Evolutionary conservation across 352 stramenopile genomes (phyloP).

Genomic region (Globisporangium nunn): DNA sequence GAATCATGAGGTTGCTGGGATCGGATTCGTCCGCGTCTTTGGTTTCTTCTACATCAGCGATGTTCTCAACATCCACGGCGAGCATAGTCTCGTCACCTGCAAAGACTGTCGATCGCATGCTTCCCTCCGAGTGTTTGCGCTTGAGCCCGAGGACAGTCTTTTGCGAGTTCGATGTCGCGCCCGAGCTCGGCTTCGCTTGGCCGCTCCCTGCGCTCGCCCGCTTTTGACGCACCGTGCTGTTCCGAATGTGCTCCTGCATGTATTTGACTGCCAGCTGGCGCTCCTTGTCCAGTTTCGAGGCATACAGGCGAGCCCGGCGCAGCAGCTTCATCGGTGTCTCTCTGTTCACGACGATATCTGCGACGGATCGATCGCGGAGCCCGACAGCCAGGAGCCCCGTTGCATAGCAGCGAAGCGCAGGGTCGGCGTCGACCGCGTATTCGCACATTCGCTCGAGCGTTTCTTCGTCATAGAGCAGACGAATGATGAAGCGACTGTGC

Average conservation of each 20-base stretch:
- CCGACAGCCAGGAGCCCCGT: constrained; percentile 70
- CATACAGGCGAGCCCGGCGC: constrained; percentile 64
- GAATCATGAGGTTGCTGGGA: background rate
- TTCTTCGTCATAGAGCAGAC: constrained; percentile 72
- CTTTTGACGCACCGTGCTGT: constrained; percentile 24
- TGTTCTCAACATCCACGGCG: background rate
- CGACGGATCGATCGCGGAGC: constrained; percentile 70
- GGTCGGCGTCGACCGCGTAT: constrained; percentile 49
- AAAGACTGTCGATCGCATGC: constrained; percentile 7
- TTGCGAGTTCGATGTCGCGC: background rate
- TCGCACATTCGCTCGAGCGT: constrained; percentile 66
- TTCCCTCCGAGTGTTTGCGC: constrained; percentile 37
- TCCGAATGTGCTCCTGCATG: constrained; percentile 60
- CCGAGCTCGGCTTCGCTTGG: constrained; percentile 5
- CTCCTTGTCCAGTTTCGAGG: constrained; percentile 70
- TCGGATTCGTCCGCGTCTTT: background rate
- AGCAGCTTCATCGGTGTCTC: constrained; percentile 68
- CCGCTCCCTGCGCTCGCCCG: constrained; percentile 13
- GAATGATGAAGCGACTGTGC: constrained; percentile 69
- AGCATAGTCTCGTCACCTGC: constrained; percentile 21
- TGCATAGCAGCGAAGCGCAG: constrained; percentile 62
- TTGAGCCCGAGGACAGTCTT: constrained; percentile 20
- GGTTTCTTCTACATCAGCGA: constrained; percentile 6
- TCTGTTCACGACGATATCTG: constrained; percentile 79
- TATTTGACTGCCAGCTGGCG: constrained; percentile 63